Evolutionary conservation across 2,329 filamentous ascomycete genomes (phyloP).

Genomic region (Balansia obtecta): DNA sequence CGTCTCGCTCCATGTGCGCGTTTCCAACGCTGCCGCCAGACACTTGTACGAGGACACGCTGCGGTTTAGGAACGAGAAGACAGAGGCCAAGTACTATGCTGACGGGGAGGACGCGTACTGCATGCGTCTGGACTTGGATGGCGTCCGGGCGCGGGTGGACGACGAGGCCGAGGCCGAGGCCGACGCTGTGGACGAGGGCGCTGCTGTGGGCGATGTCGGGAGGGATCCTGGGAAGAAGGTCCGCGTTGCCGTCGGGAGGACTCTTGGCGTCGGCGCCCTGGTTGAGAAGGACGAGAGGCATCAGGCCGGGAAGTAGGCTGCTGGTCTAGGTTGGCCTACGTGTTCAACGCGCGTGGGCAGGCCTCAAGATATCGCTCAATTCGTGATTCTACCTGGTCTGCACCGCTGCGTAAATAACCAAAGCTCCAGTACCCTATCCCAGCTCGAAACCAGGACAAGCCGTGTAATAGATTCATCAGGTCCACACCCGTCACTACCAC

Average conservation of each 20-base stretch:
- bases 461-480: too few species aligned
- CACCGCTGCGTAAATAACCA: too few species aligned
- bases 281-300: constrained; percentile 56
- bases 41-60: constrained; percentile 88
- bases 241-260: constrained; percentile 75
- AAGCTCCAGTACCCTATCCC: too few species aligned
- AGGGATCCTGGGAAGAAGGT: constrained; percentile 49
- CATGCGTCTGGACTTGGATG: constrained; percentile 77
- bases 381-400: too few species aligned
- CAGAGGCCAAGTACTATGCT: constrained; percentile 85
- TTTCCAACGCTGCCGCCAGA: constrained; percentile 83
- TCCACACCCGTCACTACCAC: too few species aligned
- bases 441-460: too few species aligned
- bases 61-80: constrained; percentile 77
- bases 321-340: too few species aligned
- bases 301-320: too few species aligned
- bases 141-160: constrained; percentile 36
- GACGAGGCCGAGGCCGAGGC: constrained; percentile 30
- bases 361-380: too few species aligned
- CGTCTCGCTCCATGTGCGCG: constrained; percentile 89
- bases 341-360: too few species aligned
- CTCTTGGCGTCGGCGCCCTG: constrained; percentile 64
- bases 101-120: constrained; percentile 93
- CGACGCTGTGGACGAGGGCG: constrained; percentile 49
- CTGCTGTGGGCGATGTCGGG: constrained; percentile 56